Conservation (phyloP, 345 rosid genomes). For the Pseudoturritis turrita region DNA sequence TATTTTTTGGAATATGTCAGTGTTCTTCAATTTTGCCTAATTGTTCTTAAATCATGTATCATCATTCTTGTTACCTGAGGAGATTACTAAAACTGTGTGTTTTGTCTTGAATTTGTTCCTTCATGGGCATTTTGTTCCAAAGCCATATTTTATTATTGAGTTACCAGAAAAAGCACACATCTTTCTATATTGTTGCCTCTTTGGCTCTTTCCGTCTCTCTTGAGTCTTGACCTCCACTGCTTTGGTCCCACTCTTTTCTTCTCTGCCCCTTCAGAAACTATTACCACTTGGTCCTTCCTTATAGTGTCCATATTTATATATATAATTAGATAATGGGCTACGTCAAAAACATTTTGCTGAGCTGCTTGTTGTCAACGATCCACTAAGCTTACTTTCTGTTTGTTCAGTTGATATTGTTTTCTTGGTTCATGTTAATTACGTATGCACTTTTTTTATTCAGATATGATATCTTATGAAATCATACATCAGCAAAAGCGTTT, state of each 20-base stretch:
- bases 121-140: slow-evolving; percentile 6
- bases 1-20: not conserved
- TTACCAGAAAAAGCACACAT: slow-evolving; percentile 20
- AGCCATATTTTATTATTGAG: slow-evolving; percentile 5
- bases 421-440: slow-evolving; percentile 32
- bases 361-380: slow-evolving; percentile 29
- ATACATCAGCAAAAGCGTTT: slow-evolving; percentile 22
- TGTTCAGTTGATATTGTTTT: slow-evolving; percentile 13
- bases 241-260: slow-evolving; percentile 33
- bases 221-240: slow-evolving; percentile 24
- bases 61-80: not conserved
- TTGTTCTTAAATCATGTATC: slow-evolving; percentile 8
- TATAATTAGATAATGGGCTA: slow-evolving; percentile 18
- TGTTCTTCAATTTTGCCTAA: not conserved
- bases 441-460: not conserved
- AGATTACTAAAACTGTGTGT: not conserved
- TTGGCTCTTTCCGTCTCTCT: slow-evolving; percentile 27
- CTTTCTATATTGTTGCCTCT: slow-evolving; percentile 23
- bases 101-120: slow-evolving; percentile 6
- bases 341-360: slow-evolving; percentile 15
- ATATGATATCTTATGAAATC: slow-evolving; percentile 26
- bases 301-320: not conserved
- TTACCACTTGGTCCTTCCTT: slow-evolving; percentile 21
- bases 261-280: slow-evolving; percentile 23
- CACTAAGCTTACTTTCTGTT: slow-evolving; percentile 28